phyloP scores from a whole-genome alignment of 352 stramenopile species.

The Globisporangium solare region DNA sequence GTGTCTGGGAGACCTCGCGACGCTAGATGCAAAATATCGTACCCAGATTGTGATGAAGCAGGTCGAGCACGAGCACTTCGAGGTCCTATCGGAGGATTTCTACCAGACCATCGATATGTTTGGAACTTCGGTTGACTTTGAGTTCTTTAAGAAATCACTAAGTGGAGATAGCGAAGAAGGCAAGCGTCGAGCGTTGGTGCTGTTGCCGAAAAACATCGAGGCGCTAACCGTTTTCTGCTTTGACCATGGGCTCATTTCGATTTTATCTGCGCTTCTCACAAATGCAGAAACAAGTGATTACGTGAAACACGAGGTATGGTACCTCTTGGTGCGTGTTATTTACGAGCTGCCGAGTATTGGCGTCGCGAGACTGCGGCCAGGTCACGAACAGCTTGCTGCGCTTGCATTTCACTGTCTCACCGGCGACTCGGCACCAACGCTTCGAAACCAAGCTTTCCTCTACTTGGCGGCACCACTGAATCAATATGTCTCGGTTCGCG shows the following conservation, averaged over 20 bases:
- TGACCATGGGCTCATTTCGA: not conserved
- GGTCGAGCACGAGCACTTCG: not conserved
- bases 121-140: not conserved
- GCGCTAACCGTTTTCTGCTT: slow-evolving; percentile 5
- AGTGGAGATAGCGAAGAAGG: not conserved
- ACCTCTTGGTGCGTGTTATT: slow-evolving; percentile 5
- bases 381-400: not conserved
- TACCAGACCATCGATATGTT: not conserved
- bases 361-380: not conserved
- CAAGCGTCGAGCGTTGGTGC: not conserved
- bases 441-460: slow-evolving; percentile 6
- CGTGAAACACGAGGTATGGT: slow-evolving; percentile 5
- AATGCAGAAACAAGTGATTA: not conserved
- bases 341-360: slow-evolving; percentile 7
- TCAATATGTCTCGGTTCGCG: slow-evolving; percentile 3
- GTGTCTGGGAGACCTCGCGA: too few species aligned
- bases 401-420: not conserved
- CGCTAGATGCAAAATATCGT: not conserved
- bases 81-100: not conserved
- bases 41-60: not conserved
- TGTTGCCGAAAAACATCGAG: slow-evolving; percentile 7
- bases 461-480: slow-evolving; percentile 9
- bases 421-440: too few species aligned
- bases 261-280: slow-evolving; percentile 1
- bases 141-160: not conserved